Conservation (phyloP, 108 stramenopile genomes). For the Cyclotella choctawhatcheeana region DNA sequence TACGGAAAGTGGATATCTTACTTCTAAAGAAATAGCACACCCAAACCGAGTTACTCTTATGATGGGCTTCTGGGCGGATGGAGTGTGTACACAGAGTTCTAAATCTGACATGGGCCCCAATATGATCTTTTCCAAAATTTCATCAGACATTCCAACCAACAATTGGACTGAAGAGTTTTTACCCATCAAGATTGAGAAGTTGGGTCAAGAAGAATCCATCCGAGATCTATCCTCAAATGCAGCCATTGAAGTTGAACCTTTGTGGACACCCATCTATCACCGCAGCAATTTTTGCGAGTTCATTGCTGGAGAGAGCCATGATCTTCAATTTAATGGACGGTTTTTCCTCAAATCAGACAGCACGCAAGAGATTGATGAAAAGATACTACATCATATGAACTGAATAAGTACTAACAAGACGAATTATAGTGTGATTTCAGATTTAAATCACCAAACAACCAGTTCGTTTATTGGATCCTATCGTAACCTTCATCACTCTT, state of each 20-base stretch:
- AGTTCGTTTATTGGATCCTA: conserved; percentile 17
- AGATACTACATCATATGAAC: conserved; percentile 14
- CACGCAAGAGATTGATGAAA: conserved; percentile 33
- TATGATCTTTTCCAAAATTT: conserved; percentile 20
- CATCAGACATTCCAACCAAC: background rate
- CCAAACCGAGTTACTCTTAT: conserved; percentile 50
- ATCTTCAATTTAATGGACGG: conserved; percentile 24
- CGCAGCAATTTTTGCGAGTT: conserved; percentile 1
- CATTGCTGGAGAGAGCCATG: background rate
- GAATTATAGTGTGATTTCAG: background rate
- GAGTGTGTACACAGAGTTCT: background rate
- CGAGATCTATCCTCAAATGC: no score
- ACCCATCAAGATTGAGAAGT: no score
- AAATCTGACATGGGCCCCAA: conserved; percentile 3
- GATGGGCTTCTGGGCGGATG: conserved; percentile 1
- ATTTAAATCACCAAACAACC: background rate
- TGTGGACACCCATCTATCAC: conserved; percentile 27
- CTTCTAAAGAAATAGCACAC: background rate
- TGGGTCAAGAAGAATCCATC: no score
- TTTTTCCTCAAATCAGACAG: conserved; percentile 37
- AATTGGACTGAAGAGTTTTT: no score
- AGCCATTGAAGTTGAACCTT: conserved; percentile 15
- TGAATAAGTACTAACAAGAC: no score
- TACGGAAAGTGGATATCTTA: no score
- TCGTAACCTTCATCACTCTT: conserved; percentile 22